Percentiles rank a stretch among this genome's conserved stretches.
Conservation (phyloP, 129 eudicot genomes). For the Flaveria robusta region DNA sequence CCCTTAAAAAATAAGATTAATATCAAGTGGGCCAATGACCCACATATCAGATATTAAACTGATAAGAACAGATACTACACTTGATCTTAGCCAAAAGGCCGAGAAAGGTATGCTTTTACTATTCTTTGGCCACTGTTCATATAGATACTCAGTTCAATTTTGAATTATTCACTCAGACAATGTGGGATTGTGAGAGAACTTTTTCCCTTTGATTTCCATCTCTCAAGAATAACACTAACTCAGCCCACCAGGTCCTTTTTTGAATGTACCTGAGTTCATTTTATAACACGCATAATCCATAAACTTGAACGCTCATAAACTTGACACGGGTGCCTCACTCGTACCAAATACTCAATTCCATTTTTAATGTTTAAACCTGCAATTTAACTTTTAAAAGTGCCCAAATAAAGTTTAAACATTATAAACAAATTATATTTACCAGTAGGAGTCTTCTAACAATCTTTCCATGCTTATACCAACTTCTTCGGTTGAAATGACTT, state of each 20-base stretch:
- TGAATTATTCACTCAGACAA: neutral
- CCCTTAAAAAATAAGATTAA: constrained; percentile 28
- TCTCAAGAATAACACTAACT: neutral
- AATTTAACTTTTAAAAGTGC: no score
- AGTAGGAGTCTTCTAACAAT: no score
- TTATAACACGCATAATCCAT: neutral
- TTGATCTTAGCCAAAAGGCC: constrained; percentile 95
- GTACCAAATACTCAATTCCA: no score
- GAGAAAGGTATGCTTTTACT: constrained; percentile 67
- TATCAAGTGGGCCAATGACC: constrained; percentile 28
- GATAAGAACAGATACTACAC: constrained; percentile 94
- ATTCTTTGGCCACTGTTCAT: neutral
- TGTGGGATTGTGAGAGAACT: neutral
- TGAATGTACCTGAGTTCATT: no score
- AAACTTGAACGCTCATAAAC: neutral
- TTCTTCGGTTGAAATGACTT: no score
- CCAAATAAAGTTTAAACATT: no score
- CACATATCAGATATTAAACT: constrained; percentile 28
- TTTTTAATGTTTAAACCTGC: no score
- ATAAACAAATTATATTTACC: no score
- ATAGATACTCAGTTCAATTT: neutral
- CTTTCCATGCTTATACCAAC: no score
- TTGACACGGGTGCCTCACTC: neutral
- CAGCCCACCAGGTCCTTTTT: no score
- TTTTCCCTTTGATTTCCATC: neutral